Conservation (phyloP, 768 basidiomycete species). For the Boletus vinaceobasis region DNA sequence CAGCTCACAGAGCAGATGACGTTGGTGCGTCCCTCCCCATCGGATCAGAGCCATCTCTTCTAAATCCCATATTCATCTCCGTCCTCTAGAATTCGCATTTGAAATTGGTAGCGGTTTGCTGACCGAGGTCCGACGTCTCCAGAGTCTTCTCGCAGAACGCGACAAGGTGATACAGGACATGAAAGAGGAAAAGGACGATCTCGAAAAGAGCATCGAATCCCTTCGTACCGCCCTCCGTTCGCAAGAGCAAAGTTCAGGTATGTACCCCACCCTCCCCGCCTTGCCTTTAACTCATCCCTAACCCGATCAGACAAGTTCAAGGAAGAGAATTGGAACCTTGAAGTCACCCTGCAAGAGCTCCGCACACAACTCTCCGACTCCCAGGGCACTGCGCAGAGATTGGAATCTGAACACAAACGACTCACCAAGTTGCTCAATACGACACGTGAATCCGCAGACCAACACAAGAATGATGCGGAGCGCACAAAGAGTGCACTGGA, state of each 20-base stretch:
- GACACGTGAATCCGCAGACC: conserved; percentile 73
- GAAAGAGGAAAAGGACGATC: conserved; percentile 88
- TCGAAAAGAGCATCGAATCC: conserved; percentile 74
- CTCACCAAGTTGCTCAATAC: conserved; percentile 70
- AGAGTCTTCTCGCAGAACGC: conserved; percentile 85
- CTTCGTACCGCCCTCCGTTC: conserved; percentile 69
- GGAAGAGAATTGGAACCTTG: conserved; percentile 99
- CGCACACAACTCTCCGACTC: conserved; percentile 65
- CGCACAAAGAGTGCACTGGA: conserved; percentile 59
- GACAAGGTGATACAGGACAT: conserved; percentile 91
- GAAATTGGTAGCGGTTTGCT: conserved; percentile 94
- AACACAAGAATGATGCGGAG: conserved; percentile 84
- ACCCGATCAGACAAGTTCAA: conserved; percentile 77
- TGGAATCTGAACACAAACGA: conserved; percentile 82
- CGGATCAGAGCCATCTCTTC: conserved; percentile 6
- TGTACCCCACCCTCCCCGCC: conserved; percentile 17
- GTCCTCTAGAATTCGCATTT: conserved; percentile 83
- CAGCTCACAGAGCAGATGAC: conserved; percentile 85
- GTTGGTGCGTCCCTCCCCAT: conserved; percentile 56
- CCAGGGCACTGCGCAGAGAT: conserved; percentile 60
- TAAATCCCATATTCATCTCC: conserved; percentile 16
- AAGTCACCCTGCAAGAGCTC: conserved; percentile 87
- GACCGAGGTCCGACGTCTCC: conserved; percentile 87
- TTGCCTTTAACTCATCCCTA: neutral
- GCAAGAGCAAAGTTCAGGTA: conserved; percentile 80